These are phyloP conservation scores for Candida golubevii DNA, from an alignment of 805 yeast species.

Conservation along the genomic window DNA sequence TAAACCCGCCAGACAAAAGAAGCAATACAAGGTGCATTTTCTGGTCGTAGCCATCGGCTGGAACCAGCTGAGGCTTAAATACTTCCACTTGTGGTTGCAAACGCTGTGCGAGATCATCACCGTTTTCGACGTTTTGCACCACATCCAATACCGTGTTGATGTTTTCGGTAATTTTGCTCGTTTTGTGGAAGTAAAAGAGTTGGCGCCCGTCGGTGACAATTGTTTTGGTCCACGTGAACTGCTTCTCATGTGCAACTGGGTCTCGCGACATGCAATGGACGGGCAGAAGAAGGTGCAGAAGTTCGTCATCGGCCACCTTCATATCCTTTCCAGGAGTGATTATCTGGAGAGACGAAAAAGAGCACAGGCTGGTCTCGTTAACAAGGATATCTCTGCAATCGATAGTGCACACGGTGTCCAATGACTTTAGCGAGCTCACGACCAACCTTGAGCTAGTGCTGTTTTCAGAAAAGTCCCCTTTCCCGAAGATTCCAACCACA, in stretches of 20 bases:
- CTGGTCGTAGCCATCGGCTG: too few relatives aligned
- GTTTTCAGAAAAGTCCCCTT: not conserved
- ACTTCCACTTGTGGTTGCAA: too few relatives aligned
- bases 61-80: too few relatives aligned
- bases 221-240: conserved; percentile 1
- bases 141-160: not conserved
- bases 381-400: too few relatives aligned
- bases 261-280: conserved; percentile 2
- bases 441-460: conserved; percentile 11
- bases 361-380: too few relatives aligned
- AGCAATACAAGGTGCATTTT: conserved; percentile 2
- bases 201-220: conserved; percentile 5
- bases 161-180: not conserved
- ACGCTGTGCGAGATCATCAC: too few relatives aligned
- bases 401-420: conserved; percentile 13
- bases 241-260: conserved; percentile 2
- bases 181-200: conserved; percentile 3
- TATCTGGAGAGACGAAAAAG: not conserved
- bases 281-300: conserved; percentile 8
- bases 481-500: conserved; percentile 26
- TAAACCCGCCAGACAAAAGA: conserved; percentile 4
- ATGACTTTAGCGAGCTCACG: conserved; percentile 23
- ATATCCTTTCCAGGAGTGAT: conserved; percentile 1
- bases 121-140: not conserved
- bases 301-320: conserved; percentile 5